phyloP scores from a whole-genome alignment of 2,329 filamentous ascomycete genomes.

The Aspergillus uvarum region DNA sequence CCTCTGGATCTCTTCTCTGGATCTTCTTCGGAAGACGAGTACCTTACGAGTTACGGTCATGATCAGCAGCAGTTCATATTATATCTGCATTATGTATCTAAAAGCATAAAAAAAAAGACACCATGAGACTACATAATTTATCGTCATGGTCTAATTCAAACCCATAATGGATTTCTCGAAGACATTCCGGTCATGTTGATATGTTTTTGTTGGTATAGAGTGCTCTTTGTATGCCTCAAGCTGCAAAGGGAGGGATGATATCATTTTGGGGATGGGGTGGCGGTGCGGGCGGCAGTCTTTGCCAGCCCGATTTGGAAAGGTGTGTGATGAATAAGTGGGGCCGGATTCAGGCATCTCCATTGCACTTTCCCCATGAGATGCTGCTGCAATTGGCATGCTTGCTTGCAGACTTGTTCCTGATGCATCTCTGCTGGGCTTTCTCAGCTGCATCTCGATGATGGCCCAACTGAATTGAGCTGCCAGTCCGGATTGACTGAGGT shows the following conservation, averaged over 20 bases:
- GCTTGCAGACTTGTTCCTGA: too few species aligned
- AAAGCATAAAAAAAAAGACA: neutral
- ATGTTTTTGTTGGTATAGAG: neutral
- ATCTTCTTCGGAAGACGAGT: neutral
- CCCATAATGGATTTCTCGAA: neutral
- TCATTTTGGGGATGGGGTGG: neutral
- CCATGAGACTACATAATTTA: neutral
- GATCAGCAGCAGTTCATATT: neutral
- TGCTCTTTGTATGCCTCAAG: too few species aligned
- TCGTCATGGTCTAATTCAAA: neutral
- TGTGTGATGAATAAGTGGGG: neutral
- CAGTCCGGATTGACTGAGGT: neutral
- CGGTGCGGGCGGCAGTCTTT: neutral
- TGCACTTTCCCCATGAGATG: too few species aligned
- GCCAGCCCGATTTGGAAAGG: neutral
- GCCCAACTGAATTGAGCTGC: neutral
- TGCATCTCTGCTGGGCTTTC: too few species aligned
- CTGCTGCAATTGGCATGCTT: too few species aligned
- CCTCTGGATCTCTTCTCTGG: neutral
- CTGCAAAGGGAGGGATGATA: neutral
- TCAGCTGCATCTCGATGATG: neutral
- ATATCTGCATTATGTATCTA: conserved; percentile 9
- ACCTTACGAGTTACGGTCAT: conserved; percentile 10
- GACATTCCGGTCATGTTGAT: too few species aligned
- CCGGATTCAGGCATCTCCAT: neutral